Evolutionary conservation across 1,284 basidiomycete genomes (phyloP).

Genomic region (Pseudozyma tsukubaensis): DNA sequence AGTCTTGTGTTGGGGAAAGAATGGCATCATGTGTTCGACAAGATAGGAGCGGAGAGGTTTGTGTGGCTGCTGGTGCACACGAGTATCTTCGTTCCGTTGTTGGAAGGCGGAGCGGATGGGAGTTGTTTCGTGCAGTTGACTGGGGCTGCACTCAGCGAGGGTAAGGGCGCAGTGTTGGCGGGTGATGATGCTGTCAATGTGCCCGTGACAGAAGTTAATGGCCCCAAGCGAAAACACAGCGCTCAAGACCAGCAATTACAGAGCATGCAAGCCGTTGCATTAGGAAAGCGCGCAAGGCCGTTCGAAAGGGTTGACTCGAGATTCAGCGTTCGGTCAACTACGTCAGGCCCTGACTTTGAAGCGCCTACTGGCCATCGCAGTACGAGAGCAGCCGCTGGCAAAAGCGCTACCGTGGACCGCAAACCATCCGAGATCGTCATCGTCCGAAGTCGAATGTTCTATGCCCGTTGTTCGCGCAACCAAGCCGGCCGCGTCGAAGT

Average conservation of each 20-base stretch:
- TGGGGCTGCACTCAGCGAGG: constrained; percentile 76
- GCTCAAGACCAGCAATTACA: background rate
- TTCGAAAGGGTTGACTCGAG: constrained; percentile 25
- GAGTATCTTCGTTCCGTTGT: constrained; percentile 78
- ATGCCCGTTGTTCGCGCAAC: constrained; percentile 75
- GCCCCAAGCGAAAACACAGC: constrained; percentile 22
- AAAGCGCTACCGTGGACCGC: constrained; percentile 4
- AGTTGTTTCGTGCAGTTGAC: constrained; percentile 83
- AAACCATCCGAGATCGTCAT: constrained; percentile 73
- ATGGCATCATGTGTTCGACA: constrained; percentile 77
- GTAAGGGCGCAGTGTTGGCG: background rate
- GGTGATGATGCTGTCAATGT: background rate
- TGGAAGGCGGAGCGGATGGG: constrained; percentile 71
- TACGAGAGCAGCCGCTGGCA: background rate
- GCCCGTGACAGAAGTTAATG: background rate
- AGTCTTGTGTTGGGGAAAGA: constrained; percentile 74
- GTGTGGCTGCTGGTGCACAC: constrained; percentile 79
- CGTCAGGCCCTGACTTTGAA: constrained; percentile 17
- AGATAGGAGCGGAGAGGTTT: constrained; percentile 79
- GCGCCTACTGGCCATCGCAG: background rate
- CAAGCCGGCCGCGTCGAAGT: constrained; percentile 71
- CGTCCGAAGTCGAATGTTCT: constrained; percentile 76
- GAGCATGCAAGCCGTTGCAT: background rate
- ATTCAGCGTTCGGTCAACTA: constrained; percentile 12
- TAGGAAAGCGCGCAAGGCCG: constrained; percentile 10